Percentiles rank a stretch among this genome's conserved stretches.
These are phyloP conservation scores for Cryptococcus depauperatus DNA, from an alignment of 1,284 basidiomycete species.

Conservation along the genomic window DNA sequence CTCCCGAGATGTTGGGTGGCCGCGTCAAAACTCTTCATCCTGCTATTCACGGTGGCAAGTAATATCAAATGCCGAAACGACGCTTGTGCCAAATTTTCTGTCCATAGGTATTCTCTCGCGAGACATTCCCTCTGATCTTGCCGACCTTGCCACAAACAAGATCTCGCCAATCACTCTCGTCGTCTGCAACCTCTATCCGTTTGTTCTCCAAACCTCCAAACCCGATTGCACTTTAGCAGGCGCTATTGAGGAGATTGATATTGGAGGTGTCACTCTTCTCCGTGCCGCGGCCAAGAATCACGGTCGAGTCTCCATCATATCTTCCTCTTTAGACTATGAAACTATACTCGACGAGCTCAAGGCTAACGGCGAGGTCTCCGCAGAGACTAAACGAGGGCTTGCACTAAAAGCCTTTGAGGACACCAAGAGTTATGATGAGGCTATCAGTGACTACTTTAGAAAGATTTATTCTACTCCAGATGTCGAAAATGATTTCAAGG, in stretches of 20 bases:
- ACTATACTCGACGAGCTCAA: slow-evolving; percentile 72
- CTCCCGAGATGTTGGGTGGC: slow-evolving; percentile 99
- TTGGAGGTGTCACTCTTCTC: slow-evolving; percentile 94
- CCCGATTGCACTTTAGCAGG: slow-evolving; percentile 83
- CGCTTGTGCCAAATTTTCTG: not conserved
- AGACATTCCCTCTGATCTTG: slow-evolving; percentile 73
- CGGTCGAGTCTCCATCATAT: slow-evolving; percentile 82
- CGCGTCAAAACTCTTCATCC: slow-evolving; percentile 99
- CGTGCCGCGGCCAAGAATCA: slow-evolving; percentile 99
- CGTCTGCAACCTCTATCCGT: slow-evolving; percentile 99
- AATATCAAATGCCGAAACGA: not conserved
- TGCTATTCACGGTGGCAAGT: slow-evolving; percentile 86
- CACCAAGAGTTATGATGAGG: slow-evolving; percentile 90
- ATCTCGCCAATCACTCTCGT: slow-evolving; percentile 90
- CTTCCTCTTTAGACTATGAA: slow-evolving; percentile 87
- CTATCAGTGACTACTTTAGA: slow-evolving; percentile 94
- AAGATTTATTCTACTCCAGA: slow-evolving; percentile 85
- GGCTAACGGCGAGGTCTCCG: slow-evolving; percentile 59
- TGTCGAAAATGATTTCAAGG: slow-evolving; percentile 55
- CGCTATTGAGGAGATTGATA: slow-evolving; percentile 97
- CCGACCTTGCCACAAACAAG: slow-evolving; percentile 67
- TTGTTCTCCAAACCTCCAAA: slow-evolving; percentile 80
- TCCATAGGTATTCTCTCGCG: slow-evolving; percentile 81
- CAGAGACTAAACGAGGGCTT: slow-evolving; percentile 64
- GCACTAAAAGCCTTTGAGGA: slow-evolving; percentile 97